phyloP scores from a whole-genome alignment of 2,329 filamentous ascomycete species.

The Cladosporium colombiae region DNA sequence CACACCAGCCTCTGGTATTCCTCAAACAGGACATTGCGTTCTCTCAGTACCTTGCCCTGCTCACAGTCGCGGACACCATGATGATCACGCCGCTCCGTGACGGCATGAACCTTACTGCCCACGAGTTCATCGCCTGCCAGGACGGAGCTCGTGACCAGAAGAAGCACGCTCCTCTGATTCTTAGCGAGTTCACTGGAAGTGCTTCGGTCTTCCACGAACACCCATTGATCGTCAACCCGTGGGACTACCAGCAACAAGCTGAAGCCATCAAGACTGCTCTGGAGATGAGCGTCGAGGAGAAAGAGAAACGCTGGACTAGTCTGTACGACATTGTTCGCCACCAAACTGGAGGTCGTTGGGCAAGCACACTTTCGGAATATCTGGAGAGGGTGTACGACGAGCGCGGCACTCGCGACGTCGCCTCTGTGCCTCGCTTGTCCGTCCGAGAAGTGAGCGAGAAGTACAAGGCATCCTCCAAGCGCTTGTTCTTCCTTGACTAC shows the following conservation, averaged over 20 bases:
- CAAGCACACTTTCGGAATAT: constrained; percentile 69
- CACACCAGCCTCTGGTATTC: constrained; percentile 90
- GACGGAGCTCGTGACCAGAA: constrained; percentile 76
- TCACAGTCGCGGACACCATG: constrained; percentile 85
- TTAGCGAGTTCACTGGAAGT: constrained; percentile 94
- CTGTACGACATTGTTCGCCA: constrained; percentile 73
- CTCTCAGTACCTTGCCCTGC: constrained; percentile 85
- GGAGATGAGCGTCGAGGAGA: constrained; percentile 76
- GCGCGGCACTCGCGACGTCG: constrained; percentile 80
- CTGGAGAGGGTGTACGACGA: constrained; percentile 78
- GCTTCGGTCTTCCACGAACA: constrained; percentile 79
- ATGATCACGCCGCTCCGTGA: constrained; percentile 96
- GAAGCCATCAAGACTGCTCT: constrained; percentile 81
- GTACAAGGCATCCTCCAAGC: constrained; percentile 66
- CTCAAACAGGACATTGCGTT: constrained; percentile 94
- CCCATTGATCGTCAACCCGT: constrained; percentile 86
- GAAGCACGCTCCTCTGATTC: constrained; percentile 83
- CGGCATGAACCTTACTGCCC: constrained; percentile 94
- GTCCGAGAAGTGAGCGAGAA: constrained; percentile 62
- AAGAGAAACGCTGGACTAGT: constrained; percentile 70
- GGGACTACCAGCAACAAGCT: constrained; percentile 88
- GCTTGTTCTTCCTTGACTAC: constrained; percentile 89
- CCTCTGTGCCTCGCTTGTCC: constrained; percentile 81
- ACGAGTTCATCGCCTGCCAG: constrained; percentile 92
- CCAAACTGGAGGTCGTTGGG: constrained; percentile 85